These are phyloP conservation scores for grape (Vitis vinifera) DNA, from an alignment of 164 flowering plant genomes.

Conservation along the genomic window DNA sequence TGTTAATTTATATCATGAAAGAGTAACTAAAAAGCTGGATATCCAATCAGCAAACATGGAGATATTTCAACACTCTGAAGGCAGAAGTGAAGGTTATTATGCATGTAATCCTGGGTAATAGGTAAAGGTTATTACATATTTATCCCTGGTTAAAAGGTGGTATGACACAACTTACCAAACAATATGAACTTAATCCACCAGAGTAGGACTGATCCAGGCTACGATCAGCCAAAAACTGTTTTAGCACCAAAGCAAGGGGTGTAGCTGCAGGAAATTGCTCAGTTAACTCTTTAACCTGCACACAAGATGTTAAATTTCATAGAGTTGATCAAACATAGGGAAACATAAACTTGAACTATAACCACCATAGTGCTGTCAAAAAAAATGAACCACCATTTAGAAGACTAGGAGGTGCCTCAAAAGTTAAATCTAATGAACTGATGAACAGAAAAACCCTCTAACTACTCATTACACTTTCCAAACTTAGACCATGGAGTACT, in stretches of 20 bases:
- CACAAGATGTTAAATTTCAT: slow-evolving; percentile 2
- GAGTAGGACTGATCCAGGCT: slow-evolving; percentile 96
- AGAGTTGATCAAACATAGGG: neutral
- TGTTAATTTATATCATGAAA: no score
- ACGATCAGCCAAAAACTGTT: slow-evolving; percentile 92
- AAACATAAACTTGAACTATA: neutral
- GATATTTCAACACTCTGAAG: no score
- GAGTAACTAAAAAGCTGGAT: no score
- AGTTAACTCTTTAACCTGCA: slow-evolving; percentile 84
- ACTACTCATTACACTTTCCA: no score
- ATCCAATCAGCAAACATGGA: no score
- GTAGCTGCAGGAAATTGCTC: slow-evolving; percentile 91
- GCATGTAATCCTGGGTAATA: no score
- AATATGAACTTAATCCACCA: slow-evolving; percentile 96
- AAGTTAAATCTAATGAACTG: no score
- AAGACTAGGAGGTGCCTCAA: neutral
- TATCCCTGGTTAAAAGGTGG: neutral
- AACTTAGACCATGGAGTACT: no score
- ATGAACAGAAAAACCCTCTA: no score
- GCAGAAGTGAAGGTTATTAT: no score
- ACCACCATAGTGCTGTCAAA: neutral
- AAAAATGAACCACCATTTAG: neutral
- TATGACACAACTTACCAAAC: slow-evolving; percentile 60
- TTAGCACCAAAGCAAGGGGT: slow-evolving; percentile 91
- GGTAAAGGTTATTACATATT: no score